Conservation (phyloP, 306 rosid species). For the Pyrus communis region DNA sequence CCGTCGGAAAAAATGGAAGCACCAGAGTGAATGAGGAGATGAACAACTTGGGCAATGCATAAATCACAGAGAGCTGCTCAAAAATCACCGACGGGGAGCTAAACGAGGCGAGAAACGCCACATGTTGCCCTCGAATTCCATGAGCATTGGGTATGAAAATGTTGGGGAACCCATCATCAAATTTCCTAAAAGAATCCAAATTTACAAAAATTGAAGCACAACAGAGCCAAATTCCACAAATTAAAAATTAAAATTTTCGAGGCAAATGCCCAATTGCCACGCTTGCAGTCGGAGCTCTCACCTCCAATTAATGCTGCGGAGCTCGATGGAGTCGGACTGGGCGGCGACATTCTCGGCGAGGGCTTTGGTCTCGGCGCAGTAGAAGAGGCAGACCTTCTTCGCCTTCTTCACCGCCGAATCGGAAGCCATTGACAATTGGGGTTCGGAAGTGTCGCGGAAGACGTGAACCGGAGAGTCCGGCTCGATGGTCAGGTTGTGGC, state of each 20-base stretch:
- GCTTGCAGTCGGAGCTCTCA: background rate
- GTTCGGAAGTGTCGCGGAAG: conserved; percentile 26
- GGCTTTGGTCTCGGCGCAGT: conserved; percentile 67
- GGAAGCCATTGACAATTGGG: conserved; percentile 41
- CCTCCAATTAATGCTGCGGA: conserved; percentile 76
- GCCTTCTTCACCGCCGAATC: conserved; percentile 30
- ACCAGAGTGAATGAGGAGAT: conserved; percentile 83
- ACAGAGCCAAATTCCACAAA: conserved; percentile 19
- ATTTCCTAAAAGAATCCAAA: conserved; percentile 48
- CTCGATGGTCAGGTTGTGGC: conserved; percentile 37
- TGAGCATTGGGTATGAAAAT: conserved; percentile 95
- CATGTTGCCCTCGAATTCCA: conserved; percentile 86
- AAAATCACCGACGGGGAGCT: conserved; percentile 86
- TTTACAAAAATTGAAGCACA: conserved; percentile 18
- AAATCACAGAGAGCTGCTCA: conserved; percentile 93
- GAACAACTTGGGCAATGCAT: conserved; percentile 88
- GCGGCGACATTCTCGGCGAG: conserved; percentile 74
- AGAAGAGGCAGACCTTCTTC: conserved; percentile 74
- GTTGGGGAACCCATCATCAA: conserved; percentile 95
- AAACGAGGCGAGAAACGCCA: conserved; percentile 93
- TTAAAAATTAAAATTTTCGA: background rate
- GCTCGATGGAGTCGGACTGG: conserved; percentile 61
- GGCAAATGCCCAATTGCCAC: background rate
- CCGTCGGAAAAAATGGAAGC: conserved; percentile 94
- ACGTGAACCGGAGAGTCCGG: conserved; percentile 27